phyloP scores from a whole-genome alignment of 1,139 yeast species.

The Candida glucosophila region DNA sequence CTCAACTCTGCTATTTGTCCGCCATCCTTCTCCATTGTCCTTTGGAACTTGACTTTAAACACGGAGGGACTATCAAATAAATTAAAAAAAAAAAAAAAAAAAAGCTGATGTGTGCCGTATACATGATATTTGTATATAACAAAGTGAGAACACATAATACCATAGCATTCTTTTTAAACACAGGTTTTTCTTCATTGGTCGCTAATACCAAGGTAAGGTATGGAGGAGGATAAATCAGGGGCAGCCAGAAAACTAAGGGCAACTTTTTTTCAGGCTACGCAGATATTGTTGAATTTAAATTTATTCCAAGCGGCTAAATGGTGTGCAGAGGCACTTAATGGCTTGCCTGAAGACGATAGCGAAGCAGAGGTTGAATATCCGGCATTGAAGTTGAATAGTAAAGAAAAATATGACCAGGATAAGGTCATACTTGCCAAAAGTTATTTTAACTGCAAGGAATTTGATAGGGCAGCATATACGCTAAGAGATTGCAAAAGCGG shows the following conservation, averaged over 20 bases:
- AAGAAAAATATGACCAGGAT: slow-evolving; percentile 20
- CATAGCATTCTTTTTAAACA: too few species aligned
- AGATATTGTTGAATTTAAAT: slow-evolving; percentile 31
- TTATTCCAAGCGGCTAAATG: slow-evolving; percentile 70
- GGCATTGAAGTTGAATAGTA: slow-evolving; percentile 9
- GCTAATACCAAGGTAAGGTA: too few species aligned
- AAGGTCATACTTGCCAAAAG: slow-evolving; percentile 55
- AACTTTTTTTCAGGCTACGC: slow-evolving; percentile 19
- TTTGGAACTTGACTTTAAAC: too few species aligned
- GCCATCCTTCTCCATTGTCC: too few species aligned
- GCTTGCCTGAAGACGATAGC: slow-evolving; percentile 12
- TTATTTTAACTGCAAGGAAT: slow-evolving; percentile 79
- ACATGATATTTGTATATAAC: too few species aligned
- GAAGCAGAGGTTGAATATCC: slow-evolving; percentile 6
- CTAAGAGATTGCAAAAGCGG: slow-evolving; percentile 47
- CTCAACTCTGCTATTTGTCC: too few species aligned
- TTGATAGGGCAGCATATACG: slow-evolving; percentile 63
- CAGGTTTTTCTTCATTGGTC: too few species aligned
- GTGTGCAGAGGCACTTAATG: slow-evolving; percentile 71
- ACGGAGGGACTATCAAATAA: too few species aligned
- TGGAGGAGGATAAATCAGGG: slow-evolving; percentile 4
- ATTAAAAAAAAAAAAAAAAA: too few species aligned
- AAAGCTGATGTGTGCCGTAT: too few species aligned
- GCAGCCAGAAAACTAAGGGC: slow-evolving; percentile 10
- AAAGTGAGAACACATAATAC: too few species aligned